A percentile compares a stretch with the other conserved stretches of the same genome.
Conservation (phyloP, 2,329 filamentous ascomycete genomes). For the Colletotrichum brevisporum region DNA sequence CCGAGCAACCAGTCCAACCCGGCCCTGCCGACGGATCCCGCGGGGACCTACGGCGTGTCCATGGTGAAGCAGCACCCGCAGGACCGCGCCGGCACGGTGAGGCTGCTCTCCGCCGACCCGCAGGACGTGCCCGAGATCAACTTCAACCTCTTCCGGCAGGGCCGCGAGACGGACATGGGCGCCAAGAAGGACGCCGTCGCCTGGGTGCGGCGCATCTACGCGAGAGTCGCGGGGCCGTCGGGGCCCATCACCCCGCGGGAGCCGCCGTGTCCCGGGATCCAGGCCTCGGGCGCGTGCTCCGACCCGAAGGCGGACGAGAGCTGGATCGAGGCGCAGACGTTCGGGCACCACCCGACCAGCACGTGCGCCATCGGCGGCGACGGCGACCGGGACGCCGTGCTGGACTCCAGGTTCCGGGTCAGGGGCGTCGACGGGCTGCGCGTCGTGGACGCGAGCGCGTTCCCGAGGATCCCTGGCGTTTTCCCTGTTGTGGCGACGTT, state of each 20-base stretch:
- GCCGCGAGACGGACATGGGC: slow-evolving; percentile 60
- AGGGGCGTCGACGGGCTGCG: slow-evolving; percentile 67
- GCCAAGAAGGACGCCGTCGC: slow-evolving; percentile 53
- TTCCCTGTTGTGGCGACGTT: slow-evolving; percentile 66
- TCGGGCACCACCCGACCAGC: slow-evolving; percentile 70
- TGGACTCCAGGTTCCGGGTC: slow-evolving; percentile 71
- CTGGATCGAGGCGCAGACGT: slow-evolving; percentile 60
- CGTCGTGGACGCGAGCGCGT: slow-evolving; percentile 75
- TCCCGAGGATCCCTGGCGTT: slow-evolving; percentile 62
- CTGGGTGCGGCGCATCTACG: slow-evolving; percentile 47
- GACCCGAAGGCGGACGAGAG: slow-evolving; percentile 59
- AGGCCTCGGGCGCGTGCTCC: slow-evolving; percentile 42
- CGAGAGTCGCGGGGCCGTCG: slow-evolving; percentile 39
- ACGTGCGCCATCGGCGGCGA: slow-evolving; percentile 70
- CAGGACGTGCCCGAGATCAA: slow-evolving; percentile 73
- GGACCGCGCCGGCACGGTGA: slow-evolving; percentile 75
- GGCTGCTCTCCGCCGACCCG: slow-evolving; percentile 71
- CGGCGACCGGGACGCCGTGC: slow-evolving; percentile 66
- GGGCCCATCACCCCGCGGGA: slow-evolving; percentile 43
- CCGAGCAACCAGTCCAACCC: slow-evolving; percentile 60
- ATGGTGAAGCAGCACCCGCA: slow-evolving; percentile 59
- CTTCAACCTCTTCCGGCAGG: slow-evolving; percentile 69
- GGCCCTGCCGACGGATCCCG: slow-evolving; percentile 47
- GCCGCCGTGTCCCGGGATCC: slow-evolving; percentile 39
- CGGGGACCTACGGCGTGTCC: slow-evolving; percentile 57